Evolutionary conservation across 2,329 filamentous ascomycete species (phyloP).

Genomic region (Neoscytalidium dimidiatum): DNA sequence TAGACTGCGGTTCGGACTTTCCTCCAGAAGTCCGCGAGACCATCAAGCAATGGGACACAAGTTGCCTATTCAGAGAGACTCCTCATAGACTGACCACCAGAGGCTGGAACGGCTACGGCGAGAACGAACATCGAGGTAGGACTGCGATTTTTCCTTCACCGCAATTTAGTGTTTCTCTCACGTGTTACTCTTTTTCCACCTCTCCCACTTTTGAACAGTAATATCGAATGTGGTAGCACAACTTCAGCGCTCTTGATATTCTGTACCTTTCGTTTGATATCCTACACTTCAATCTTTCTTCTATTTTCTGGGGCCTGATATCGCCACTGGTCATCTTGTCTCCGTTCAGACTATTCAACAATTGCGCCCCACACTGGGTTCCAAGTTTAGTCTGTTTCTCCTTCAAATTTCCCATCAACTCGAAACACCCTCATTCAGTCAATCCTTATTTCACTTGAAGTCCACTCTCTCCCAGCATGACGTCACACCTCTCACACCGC

Average conservation of each 20-base stretch:
- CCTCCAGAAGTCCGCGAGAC: slow-evolving; percentile 63
- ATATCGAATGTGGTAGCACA: neutral
- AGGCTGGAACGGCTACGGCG: slow-evolving; percentile 88
- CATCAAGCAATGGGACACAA: slow-evolving; percentile 76
- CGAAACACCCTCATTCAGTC: neutral
- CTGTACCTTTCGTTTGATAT: neutral
- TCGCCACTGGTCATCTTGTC: no score
- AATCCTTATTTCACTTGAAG: neutral
- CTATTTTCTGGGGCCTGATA: no score
- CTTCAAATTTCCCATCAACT: neutral
- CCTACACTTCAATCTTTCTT: neutral
- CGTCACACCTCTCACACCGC: neutral
- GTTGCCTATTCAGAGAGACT: slow-evolving; percentile 68
- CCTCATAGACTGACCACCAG: slow-evolving; percentile 75
- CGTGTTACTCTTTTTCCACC: neutral
- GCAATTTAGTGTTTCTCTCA: neutral
- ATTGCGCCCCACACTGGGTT: no score
- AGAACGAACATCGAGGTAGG: slow-evolving; percentile 62
- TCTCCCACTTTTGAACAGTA: neutral
- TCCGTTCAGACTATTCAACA: no score
- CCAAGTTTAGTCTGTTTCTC: neutral
- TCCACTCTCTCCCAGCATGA: neutral
- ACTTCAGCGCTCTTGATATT: neutral
- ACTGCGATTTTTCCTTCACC: slow-evolving; percentile 6
- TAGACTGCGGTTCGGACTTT: slow-evolving; percentile 89